Conservation (phyloP, 2,329 filamentous ascomycete genomes). For the Fusarium pininemorale region DNA sequence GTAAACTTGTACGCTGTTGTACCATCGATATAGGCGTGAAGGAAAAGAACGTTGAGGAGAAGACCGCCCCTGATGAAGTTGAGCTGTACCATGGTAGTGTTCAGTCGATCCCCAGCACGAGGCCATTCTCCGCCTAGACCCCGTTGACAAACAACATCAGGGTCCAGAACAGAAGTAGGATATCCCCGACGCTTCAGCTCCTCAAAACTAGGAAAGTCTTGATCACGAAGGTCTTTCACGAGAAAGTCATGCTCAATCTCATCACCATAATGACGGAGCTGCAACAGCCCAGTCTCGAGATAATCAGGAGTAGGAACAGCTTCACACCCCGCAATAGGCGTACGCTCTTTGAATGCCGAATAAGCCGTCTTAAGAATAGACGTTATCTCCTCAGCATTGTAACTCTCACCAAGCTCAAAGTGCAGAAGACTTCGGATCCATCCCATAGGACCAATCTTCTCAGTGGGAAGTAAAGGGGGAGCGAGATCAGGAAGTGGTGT, state of each 20-base stretch:
- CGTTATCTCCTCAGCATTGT: background rate
- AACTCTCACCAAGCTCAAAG: slow-evolving; percentile 1
- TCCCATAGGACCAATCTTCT: slow-evolving; percentile 14
- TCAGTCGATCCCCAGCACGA: background rate
- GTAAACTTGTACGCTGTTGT: slow-evolving; percentile 14
- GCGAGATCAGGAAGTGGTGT: slow-evolving; percentile 5
- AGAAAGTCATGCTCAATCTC: slow-evolving; percentile 16
- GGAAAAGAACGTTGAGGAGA: slow-evolving; percentile 4
- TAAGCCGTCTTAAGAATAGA: background rate
- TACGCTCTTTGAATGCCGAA: background rate
- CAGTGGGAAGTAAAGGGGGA: slow-evolving; percentile 9
- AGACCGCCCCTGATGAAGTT: slow-evolving; percentile 4
- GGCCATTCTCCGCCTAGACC: slow-evolving; percentile 15
- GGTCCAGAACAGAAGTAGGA: background rate
- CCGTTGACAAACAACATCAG: slow-evolving; percentile 10
- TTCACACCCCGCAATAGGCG: slow-evolving; percentile 9
- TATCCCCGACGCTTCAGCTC: slow-evolving; percentile 3
- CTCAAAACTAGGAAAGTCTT: slow-evolving; percentile 3
- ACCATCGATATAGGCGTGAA: background rate
- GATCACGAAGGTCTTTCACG: slow-evolving; percentile 2
- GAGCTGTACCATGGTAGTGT: slow-evolving; percentile 4
- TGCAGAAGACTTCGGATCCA: slow-evolving; percentile 9
- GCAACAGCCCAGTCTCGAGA: background rate
- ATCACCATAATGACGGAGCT: slow-evolving; percentile 12
- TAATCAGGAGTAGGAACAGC: background rate